Percentiles rank a stretch among this genome's conserved stretches.
Evolutionary conservation across 2,329 filamentous ascomycete species (phyloP).

Genomic region (Pyrenochaeta sp.): DNA sequence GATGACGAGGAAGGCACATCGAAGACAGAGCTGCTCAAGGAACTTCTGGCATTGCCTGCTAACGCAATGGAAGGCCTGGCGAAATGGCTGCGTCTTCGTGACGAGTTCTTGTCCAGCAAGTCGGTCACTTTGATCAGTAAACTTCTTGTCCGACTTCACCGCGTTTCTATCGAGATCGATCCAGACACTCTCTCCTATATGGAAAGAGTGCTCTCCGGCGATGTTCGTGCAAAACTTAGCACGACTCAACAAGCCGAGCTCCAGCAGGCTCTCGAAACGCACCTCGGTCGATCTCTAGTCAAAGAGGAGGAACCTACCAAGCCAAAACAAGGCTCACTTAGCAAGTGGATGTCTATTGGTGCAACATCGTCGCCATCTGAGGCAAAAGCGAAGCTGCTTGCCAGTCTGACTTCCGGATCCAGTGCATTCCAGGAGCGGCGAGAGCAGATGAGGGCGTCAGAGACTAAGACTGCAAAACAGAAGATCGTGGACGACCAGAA

Average conservation of each 20-base stretch:
- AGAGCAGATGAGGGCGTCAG: conserved; percentile 30
- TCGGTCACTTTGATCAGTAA: conserved; percentile 85
- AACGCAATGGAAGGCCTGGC: conserved; percentile 73
- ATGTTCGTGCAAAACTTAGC: conserved; percentile 79
- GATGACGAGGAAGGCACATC: conserved; percentile 49
- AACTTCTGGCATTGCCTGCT: conserved; percentile 71
- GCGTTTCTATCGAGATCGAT: conserved; percentile 77
- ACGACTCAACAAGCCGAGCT: conserved; percentile 87
- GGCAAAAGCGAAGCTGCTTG: conserved; percentile 39
- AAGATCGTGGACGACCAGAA: conserved; percentile 38
- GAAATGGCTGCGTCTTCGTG: conserved; percentile 89
- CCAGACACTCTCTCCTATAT: conserved; percentile 68
- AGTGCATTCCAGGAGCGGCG: conserved; percentile 40
- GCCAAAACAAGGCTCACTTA: conserved; percentile 52
- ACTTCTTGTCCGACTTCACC: conserved; percentile 80
- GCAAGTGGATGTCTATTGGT: conserved; percentile 50
- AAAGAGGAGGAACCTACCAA: conserved; percentile 46
- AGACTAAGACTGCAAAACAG: conserved; percentile 34
- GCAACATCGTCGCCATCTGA: conserved; percentile 24
- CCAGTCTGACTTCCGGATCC: conserved; percentile 37
- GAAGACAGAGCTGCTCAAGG: conserved; percentile 53
- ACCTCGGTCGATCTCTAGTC: conserved; percentile 51
- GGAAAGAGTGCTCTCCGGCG: conserved; percentile 69
- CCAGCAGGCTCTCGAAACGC: conserved; percentile 65
- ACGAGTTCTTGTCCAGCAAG: conserved; percentile 83